Evolutionary conservation across 2,329 filamentous ascomycete species (phyloP).

Genomic region (Thermomyces lanuginosus): DNA sequence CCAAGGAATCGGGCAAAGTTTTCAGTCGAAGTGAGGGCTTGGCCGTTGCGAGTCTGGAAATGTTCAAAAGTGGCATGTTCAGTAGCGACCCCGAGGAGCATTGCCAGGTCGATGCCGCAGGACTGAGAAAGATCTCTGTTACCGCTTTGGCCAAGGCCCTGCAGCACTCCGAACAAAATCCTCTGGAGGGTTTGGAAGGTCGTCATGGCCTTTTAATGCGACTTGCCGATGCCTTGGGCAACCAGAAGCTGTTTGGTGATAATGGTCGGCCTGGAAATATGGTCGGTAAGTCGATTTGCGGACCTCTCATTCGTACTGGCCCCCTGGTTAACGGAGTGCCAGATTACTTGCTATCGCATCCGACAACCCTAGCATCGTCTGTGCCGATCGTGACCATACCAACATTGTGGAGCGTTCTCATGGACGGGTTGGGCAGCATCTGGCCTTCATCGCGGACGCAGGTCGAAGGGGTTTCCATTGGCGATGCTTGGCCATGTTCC

Average conservation of each 20-base stretch:
- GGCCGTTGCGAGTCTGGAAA: constrained; percentile 62
- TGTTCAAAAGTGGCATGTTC: constrained; percentile 87
- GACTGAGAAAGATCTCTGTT: constrained; percentile 55
- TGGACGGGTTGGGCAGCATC: constrained; percentile 70
- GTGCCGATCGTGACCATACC: constrained; percentile 75
- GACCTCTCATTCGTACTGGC: constrained; percentile 4
- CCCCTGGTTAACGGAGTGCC: constrained; percentile 5
- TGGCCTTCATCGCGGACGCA: constrained; percentile 79
- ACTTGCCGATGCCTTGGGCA: constrained; percentile 59
- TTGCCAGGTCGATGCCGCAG: constrained; percentile 75
- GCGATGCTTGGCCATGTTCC: constrained; percentile 85
- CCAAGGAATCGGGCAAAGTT: constrained; percentile 65
- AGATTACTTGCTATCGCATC: constrained; percentile 89
- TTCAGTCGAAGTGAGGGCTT: constrained; percentile 80
- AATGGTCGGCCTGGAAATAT: constrained; percentile 83
- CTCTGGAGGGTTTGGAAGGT: constrained; percentile 70
- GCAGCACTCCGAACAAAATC: constrained; percentile 67
- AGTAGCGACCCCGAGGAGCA: constrained; percentile 68
- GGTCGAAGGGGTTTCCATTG: constrained; percentile 72
- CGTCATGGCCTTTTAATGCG: constrained; percentile 62
- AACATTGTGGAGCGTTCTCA: constrained; percentile 78
- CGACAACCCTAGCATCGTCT: constrained; percentile 73
- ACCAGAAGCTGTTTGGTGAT: constrained; percentile 67
- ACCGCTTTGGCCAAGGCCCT: constrained; percentile 63
- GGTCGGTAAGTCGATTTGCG: constrained; percentile 49